Base-by-base conservation (phyloP, 192 early-diverging fungal genomes). In the Rhizoclosmatium globosum region DNA sequence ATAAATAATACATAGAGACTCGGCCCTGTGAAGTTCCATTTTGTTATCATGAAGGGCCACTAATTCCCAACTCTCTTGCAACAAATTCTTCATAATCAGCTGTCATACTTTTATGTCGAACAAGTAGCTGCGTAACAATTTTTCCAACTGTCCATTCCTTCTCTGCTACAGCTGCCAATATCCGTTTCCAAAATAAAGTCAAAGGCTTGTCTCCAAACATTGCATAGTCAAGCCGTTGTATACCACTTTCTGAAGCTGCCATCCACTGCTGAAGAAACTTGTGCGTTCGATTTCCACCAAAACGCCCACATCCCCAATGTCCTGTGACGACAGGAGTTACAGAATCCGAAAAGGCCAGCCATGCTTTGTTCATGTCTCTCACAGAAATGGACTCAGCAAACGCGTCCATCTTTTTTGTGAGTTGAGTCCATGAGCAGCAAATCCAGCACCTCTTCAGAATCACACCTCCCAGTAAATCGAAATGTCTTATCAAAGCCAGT, bases 211-310 rank as follows among this genome's bases (percentile, higher is more conserved):
- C 47, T 7, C 73, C 71, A 66, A 82, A 82, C 39, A 81, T n/a
- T 1, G 75, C n/a, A 56, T 80, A 71, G 68, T 82, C 70, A 21
- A 83, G 41, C 31, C 71, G 57, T 38, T 43, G 31, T 21, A 60
- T 41, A 43, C 64, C 59, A 23, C 57, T 53, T 7, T 58, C 72
- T 53, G 71, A 64, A 23, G 77, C 76, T 15, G 81, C 70, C 47
- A 53, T 3, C 58, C 80, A 68, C 39, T 73, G 78, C 64, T 70
- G 70, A 9, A 56, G 13, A 58, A 83, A 85, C 66, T 82, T 83
- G 70, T 84, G 82, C n/a, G 47, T 48, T 11, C 57, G 74, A n/a
- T 82, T 31, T 19, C 81, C 81, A 15, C 81, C 81, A 83, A 82
- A 82, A 4, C 50, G 3, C 17, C 81, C 81, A 64, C 81, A 82